Evolutionary conservation across 2,329 filamentous ascomycete genomes (phyloP), one percentile per base, ranked within the genome.

Genomic region (Phialophora macrospora): DNA sequence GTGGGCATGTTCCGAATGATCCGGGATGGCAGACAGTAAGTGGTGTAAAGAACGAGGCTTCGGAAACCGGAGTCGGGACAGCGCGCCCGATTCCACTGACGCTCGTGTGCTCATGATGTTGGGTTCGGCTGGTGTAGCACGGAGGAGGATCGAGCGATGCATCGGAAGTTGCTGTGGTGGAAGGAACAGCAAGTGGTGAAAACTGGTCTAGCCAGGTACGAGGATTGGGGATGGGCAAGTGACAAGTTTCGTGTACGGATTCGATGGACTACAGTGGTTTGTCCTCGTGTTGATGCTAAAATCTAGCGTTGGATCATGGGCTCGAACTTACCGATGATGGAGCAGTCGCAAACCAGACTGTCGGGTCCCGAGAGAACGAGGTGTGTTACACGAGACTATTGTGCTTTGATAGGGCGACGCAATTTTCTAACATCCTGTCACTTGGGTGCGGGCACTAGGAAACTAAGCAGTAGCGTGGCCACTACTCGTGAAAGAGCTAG

Each of bases 341-440:
- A 60, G 57, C 26, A 41, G 38, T 51, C 20, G 48, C 32, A 26
- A 60, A 60, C 58, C 58, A 51, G 28, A 52, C 9, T 52, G 58
- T 60, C 46, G 58, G 58, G n/a, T 38, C 30, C 46, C 34, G 20
- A 34, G 20, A 51, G 46, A 30, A 51, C 24, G 30, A 51, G 44
- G 48, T 41, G 48, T 52, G 30, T 52, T 54, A 51, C 38, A 44
- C 28, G 26, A 49, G 46, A 60, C 34, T 2, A 14, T 38, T 60
- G 58, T 49, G 57, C 44, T 60, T 60, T 49, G 48, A 60, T 60
- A 60, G 57, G 57, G 30, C 57, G 57, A 60, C 57, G 57, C 41
- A 38, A 14, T 34, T n/a, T 55, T 30, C 52, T 55, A 44, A 32
- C 57, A 51, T 48, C 26, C 57, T 60, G 56, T 59, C 44, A 52